Evolutionary conservation across 805 yeast species (phyloP), one percentile per base, ranked within the genome.

Genomic region (Ogataea pini): DNA sequence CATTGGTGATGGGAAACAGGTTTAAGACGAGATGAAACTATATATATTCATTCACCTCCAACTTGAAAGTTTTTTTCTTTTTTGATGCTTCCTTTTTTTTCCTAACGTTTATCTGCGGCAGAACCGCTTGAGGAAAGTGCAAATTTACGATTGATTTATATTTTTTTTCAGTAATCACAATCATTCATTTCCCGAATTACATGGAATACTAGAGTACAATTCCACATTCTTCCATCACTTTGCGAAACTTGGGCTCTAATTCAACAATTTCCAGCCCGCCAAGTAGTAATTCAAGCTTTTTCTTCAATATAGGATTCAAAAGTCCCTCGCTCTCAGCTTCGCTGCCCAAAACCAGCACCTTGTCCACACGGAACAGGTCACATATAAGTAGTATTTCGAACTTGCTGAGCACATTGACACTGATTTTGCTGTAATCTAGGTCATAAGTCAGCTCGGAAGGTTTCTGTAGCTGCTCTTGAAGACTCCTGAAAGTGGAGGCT

Each of bases 381-480:
- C 63, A 58, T 1, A 63, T 33, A 27, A 64, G 44, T 10, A 61
- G 47, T 3, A 64, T 43, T 32, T 58, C 62, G 18, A 57, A 44
- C 20, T 39, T 48, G 14, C 51, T 54, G n/a, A 41, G 7, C 0
- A 62, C 20, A 7, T 51, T 55, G 25, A 67, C 42, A 18, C 52
- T 58, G 14, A 65, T 50, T 44, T 66, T 66, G 33, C 56, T 54
- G 37, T 54, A 64, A 37, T 61, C 57, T 17, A 66, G 44, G 46
- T 67, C 71, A 37, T 44, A 50, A 17, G 58, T 59, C 36, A 67
- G 28, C 14, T 39, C 46, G 8, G 56, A 51, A 3, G 58, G 52
- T 3, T 18, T 18, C 8, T 40, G 27, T 9, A 61, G 48, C 7
- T 49, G 34, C 0, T 39, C 38, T 14, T 56, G 49, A 3, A 67